Base-by-base conservation (phyloP, 495 filamentous ascomycete species). In the Neurospora sp. region DNA sequence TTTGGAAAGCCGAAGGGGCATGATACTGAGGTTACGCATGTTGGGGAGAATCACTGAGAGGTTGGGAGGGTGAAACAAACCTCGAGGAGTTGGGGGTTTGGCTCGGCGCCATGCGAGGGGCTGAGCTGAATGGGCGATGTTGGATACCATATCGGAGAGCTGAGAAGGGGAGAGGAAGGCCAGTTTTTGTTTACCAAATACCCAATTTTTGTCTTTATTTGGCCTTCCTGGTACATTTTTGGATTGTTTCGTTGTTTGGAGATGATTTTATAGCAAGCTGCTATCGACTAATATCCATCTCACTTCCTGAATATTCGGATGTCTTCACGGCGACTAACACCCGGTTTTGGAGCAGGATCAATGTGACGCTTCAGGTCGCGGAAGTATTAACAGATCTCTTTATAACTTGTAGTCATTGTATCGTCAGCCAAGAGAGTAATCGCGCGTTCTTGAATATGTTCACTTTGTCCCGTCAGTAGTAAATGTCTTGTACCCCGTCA, bases 1-100 rank as follows among this genome's bases (percentile, higher is more conserved):
- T 81, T 85, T 39, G 75, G 81, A 39, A 66, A 66, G 28, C 54
- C 54, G 0, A 66, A 66, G 54, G 54, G 54, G 15, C 24, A 36
- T 66, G 54, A 34, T 0, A 66, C 54, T 19, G 54, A 66, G 28
- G 54, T 66, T 66, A 17, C 28, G 54, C 54, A 66, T 66, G 54
- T 66, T 66, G 54, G 54, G 54, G 54, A 66, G 28, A 3, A 3
- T 34, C 54, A 66, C 15, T 66, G 54, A 62, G 48, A 4, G 3
- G 17, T 2, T 24, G 43, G 45, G n/a, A 9, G 0, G 48, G 15
- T 59, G 21, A 24, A 11, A n/a, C n/a, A n/a, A n/a, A n/a, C n/a
- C n/a, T n/a, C n/a, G n/a, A n/a, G n/a, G n/a, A 8, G 17, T 10
- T n/a, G 42, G 42, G 45, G 11, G 11, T 62, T 62, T 0, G 24